Percentiles rank a stretch among this genome's conserved stretches.
Conservation (phyloP, 2,329 filamentous ascomycete genomes). For the Mollisiaceae sp. region DNA sequence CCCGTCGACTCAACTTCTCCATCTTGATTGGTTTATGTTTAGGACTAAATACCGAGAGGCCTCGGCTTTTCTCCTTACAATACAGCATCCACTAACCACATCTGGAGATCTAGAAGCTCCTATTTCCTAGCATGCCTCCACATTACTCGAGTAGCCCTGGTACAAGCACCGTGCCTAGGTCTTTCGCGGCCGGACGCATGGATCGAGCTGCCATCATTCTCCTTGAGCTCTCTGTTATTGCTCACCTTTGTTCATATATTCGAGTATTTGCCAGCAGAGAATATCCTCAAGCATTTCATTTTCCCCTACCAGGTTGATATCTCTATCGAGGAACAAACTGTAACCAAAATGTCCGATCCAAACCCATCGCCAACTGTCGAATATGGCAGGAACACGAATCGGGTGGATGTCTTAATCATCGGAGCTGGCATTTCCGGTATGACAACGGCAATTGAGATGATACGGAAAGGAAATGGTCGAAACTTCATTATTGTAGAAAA, state of each 20-base stretch:
- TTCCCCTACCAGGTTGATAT: neutral
- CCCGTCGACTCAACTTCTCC: neutral
- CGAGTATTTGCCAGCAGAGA: neutral
- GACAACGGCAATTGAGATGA: conserved; percentile 48
- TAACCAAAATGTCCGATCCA: conserved; percentile 24
- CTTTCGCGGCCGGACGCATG: neutral
- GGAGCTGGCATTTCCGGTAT: conserved; percentile 50
- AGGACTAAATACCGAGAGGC: neutral
- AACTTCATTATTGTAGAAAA: conserved; percentile 50
- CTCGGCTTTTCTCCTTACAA: neutral
- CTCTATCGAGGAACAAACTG: neutral
- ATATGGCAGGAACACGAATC: conserved; percentile 33
- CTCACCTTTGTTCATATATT: neutral
- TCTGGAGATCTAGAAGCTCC: neutral
- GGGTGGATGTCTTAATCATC: conserved; percentile 44
- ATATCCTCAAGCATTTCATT: neutral
- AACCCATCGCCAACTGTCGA: conserved; percentile 23
- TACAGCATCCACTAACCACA: neutral
- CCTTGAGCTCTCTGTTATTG: no score
- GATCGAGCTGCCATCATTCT: neutral
- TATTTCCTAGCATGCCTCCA: neutral
- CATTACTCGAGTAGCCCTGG: neutral
- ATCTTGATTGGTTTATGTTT: neutral
- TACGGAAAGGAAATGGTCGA: conserved; percentile 50
- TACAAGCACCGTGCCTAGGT: no score